These are phyloP conservation scores for Termitomyces sp. DNA, from an alignment of 768 basidiomycete species.

Conservation along the genomic window DNA sequence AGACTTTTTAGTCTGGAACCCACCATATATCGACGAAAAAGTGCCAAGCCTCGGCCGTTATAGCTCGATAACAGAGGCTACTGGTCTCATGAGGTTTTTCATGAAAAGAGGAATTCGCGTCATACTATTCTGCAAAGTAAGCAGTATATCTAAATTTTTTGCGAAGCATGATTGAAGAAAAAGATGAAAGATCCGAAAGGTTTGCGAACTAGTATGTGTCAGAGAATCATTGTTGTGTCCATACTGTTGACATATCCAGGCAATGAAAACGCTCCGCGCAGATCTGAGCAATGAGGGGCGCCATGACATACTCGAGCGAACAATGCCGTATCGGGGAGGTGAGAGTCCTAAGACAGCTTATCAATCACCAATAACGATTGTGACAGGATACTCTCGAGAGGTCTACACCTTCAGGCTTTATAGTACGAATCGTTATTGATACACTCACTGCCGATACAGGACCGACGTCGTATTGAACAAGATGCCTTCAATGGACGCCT, in stretches of 20 bases:
- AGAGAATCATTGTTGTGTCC: background rate
- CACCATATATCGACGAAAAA: conserved; percentile 48
- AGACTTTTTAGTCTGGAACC: conserved; percentile 77
- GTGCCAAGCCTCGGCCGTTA: conserved; percentile 48
- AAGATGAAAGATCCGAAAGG: conserved; percentile 57
- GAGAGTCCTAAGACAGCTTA: background rate
- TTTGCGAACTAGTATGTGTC: conserved; percentile 67
- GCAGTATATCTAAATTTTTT: background rate
- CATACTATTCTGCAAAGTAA: conserved; percentile 86
- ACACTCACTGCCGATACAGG: conserved; percentile 32
- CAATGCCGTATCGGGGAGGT: conserved; percentile 86
- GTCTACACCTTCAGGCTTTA: conserved; percentile 24
- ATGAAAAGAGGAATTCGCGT: conserved; percentile 78
- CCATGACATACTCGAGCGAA: conserved; percentile 65
- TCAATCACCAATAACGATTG: background rate
- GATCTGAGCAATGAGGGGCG: conserved; percentile 72
- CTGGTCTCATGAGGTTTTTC: conserved; percentile 65
- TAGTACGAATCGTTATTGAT: background rate
- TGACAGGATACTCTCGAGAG: conserved; percentile 65
- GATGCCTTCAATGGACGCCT: conserved; percentile 83
- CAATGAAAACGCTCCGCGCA: conserved; percentile 70
- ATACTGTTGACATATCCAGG: conserved; percentile 31
- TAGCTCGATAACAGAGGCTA: conserved; percentile 64
- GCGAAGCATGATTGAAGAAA: background rate
- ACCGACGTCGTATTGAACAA: conserved; percentile 76